Evolutionary conservation across 75 land plant species (phyloP).

Genomic region (Pinus tabuliformis): DNA sequence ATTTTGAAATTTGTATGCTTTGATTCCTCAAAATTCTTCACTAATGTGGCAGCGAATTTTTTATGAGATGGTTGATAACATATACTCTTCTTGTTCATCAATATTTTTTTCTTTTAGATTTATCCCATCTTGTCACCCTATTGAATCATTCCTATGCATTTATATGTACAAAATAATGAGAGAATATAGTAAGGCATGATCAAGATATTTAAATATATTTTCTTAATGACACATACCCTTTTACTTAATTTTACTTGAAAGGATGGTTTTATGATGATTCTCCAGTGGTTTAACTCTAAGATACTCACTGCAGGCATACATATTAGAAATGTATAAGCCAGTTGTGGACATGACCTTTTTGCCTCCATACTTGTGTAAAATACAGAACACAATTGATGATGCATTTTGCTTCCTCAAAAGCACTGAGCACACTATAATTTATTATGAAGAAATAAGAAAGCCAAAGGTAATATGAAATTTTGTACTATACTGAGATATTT

Average conservation of each 20-base stretch:
- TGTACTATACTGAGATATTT: conserved; percentile 11
- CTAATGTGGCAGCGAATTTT: background rate
- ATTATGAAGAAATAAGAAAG: conserved; percentile 39
- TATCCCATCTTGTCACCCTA: background rate
- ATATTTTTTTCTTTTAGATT: background rate
- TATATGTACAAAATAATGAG: too few species aligned
- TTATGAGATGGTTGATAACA: background rate
- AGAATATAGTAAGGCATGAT: too few species aligned
- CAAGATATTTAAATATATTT: background rate
- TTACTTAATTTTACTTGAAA: background rate
- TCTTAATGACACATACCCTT: background rate
- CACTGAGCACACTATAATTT: conserved; percentile 26
- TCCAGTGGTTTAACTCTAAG: background rate
- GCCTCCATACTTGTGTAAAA: conserved; percentile 18
- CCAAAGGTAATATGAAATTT: conserved; percentile 8
- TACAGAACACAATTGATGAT: conserved; percentile 30
- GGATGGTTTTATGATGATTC: background rate
- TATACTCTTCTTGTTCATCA: background rate
- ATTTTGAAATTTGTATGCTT: background rate
- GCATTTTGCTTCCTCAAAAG: conserved; percentile 26
- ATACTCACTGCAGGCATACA: conserved; percentile 25
- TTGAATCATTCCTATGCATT: background rate
- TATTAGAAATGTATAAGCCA: conserved; percentile 41
- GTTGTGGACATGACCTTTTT: conserved; percentile 24
- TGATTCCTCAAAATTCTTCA: background rate